phyloP scores from a whole-genome alignment of 768 basidiomycete genomes.

The Harrya chromipes region DNA sequence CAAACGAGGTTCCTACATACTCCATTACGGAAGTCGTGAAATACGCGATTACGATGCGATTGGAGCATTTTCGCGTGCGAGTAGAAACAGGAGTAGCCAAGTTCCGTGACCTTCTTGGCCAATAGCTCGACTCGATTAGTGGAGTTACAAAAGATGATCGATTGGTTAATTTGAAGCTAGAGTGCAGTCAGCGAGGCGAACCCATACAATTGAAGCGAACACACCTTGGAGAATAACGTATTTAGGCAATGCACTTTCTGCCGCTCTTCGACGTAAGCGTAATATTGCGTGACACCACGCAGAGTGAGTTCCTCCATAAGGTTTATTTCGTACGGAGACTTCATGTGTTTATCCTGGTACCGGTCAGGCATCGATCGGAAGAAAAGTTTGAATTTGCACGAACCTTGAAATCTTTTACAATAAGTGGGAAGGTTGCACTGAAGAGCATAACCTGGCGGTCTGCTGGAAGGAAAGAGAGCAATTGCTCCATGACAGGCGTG shows the following conservation, averaged over 20 bases:
- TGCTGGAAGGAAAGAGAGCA: slow-evolving; percentile 78
- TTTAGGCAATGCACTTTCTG: slow-evolving; percentile 99
- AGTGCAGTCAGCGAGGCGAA: slow-evolving; percentile 5
- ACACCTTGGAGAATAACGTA: slow-evolving; percentile 96
- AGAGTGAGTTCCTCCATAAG: slow-evolving; percentile 99
- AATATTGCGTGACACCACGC: slow-evolving; percentile 98
- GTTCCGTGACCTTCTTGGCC: slow-evolving; percentile 98
- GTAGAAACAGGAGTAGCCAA: slow-evolving; percentile 99
- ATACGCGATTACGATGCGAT: slow-evolving; percentile 97
- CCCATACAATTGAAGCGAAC: neutral
- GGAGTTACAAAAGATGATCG: slow-evolving; percentile 99
- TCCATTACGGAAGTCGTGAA: slow-evolving; percentile 99
- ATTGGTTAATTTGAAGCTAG: slow-evolving; percentile 99
- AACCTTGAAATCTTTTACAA: slow-evolving; percentile 99
- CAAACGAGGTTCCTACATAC: slow-evolving; percentile 99
- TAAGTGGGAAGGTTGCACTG: slow-evolving; percentile 98
- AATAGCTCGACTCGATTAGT: slow-evolving; percentile 99
- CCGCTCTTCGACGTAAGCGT: slow-evolving; percentile 97
- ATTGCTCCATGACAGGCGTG: slow-evolving; percentile 96
- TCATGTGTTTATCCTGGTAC: slow-evolving; percentile 91
- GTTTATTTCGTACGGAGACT: slow-evolving; percentile 94
- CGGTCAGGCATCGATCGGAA: slow-evolving; percentile 7
- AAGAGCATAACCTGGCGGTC: slow-evolving; percentile 98
- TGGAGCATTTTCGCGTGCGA: slow-evolving; percentile 99
- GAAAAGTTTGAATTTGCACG: neutral